Conservation (phyloP, 2,329 filamentous ascomycete species). For the Emydomyces testavorans region DNA sequence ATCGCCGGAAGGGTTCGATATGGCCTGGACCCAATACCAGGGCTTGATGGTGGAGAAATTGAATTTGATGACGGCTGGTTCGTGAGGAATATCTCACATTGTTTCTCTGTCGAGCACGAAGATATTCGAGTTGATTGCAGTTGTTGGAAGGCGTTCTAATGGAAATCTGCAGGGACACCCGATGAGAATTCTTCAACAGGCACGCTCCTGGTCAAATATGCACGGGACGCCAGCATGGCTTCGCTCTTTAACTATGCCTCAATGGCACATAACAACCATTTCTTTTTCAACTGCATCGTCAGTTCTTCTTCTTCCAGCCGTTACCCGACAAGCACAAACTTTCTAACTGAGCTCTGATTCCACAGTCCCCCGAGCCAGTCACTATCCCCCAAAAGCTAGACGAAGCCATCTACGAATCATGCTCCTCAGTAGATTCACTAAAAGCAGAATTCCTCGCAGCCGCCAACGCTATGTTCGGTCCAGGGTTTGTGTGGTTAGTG, state of each 20-base stretch:
- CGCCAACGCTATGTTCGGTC: slow-evolving; percentile 85
- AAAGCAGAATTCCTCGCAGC: slow-evolving; percentile 67
- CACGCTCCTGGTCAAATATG: slow-evolving; percentile 59
- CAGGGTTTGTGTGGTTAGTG: slow-evolving; percentile 94
- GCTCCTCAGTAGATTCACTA: slow-evolving; percentile 74
- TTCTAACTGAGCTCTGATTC: slow-evolving; percentile 36
- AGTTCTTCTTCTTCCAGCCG: too few species aligned
- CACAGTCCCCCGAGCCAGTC: slow-evolving; percentile 33
- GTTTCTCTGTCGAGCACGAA: slow-evolving; percentile 6
- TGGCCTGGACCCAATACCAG: slow-evolving; percentile 80
- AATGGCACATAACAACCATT: slow-evolving; percentile 83
- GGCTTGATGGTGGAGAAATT: slow-evolving; percentile 59
- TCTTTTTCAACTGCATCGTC: slow-evolving; percentile 40
- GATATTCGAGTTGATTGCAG: neutral
- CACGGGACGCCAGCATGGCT: slow-evolving; percentile 66
- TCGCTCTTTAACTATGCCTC: slow-evolving; percentile 90
- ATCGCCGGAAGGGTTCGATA: slow-evolving; percentile 55
- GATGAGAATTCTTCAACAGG: slow-evolving; percentile 52
- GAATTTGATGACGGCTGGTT: slow-evolving; percentile 63
- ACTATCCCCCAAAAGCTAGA: slow-evolving; percentile 48
- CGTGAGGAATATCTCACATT: neutral
- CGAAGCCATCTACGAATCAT: slow-evolving; percentile 53
- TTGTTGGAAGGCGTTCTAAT: slow-evolving; percentile 10
- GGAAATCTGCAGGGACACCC: slow-evolving; percentile 45
- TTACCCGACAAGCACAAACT: too few species aligned